Evolutionary conservation across 208 protist species (phyloP).

Genomic region (Kentomonas sorsogonicus): DNA sequence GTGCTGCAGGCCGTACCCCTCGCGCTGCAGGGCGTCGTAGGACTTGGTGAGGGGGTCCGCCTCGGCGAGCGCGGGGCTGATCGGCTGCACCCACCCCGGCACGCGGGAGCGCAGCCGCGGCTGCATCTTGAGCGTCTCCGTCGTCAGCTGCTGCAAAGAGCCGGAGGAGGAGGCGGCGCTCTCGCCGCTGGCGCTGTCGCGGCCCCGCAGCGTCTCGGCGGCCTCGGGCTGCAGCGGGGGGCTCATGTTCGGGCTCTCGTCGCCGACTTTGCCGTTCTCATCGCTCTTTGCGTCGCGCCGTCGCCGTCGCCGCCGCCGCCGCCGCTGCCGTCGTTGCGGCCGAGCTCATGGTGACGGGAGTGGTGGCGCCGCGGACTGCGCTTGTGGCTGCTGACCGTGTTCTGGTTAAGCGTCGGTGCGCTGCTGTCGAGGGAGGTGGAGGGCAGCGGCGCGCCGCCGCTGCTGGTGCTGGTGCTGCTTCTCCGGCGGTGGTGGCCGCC

Average conservation of each 20-base stretch:
- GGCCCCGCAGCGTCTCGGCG: neutral
- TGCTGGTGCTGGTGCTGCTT: too few species aligned
- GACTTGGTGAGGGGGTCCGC: constrained; percentile 37
- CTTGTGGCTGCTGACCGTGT: too few species aligned
- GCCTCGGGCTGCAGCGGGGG: neutral
- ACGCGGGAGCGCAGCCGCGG: too few species aligned
- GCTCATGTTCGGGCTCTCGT: constrained; percentile 1
- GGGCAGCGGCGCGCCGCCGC: too few species aligned
- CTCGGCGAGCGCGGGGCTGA: constrained; percentile 11
- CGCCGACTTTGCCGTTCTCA: constrained; percentile 1
- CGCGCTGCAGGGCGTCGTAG: constrained; percentile 11
- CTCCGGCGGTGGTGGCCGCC: too few species aligned
- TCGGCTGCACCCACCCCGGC: constrained; percentile 1
- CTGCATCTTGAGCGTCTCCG: too few species aligned
- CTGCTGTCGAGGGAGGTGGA: too few species aligned
- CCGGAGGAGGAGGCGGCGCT: too few species aligned
- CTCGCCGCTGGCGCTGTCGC: neutral
- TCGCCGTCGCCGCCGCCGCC: neutral
- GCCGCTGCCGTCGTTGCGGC: neutral
- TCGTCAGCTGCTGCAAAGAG: too few species aligned
- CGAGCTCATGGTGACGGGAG: too few species aligned
- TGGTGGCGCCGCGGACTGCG: too few species aligned
- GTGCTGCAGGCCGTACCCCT: neutral
- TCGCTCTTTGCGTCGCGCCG: neutral
- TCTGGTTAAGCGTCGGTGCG: too few species aligned